Evolutionary conservation across 164 flowering plant genomes (phyloP).

Genomic region (Cinnamomum chago): DNA sequence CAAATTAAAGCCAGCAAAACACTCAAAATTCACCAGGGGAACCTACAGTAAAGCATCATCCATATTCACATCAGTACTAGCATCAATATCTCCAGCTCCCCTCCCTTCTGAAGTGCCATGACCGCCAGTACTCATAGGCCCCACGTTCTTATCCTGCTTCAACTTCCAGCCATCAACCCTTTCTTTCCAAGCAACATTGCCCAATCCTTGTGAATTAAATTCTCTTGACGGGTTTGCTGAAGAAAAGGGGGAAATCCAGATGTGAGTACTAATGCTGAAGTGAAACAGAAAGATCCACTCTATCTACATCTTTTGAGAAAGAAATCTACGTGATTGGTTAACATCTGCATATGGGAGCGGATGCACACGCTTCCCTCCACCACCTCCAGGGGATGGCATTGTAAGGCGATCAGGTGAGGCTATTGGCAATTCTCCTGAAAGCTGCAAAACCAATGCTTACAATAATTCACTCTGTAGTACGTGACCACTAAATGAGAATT

Average conservation of each 20-base stretch:
- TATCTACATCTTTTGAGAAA: background rate
- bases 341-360: conserved; percentile 44
- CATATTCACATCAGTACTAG: conserved; percentile 30
- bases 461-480: background rate
- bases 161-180: conserved; percentile 57
- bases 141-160: conserved; percentile 46
- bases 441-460: conserved; percentile 28
- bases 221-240: conserved; percentile 80
- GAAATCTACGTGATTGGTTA: conserved; percentile 46
- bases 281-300: too few species aligned
- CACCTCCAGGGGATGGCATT: conserved; percentile 70
- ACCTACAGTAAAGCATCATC: conserved; percentile 42
- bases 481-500: background rate
- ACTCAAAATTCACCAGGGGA: background rate
- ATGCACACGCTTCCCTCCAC: conserved; percentile 48
- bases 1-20: background rate
- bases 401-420: conserved; percentile 84
- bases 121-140: conserved; percentile 45
- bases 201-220: conserved; percentile 66
- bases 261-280: background rate
- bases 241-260: conserved; percentile 3
- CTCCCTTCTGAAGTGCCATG: conserved; percentile 72
- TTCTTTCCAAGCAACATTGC: conserved; percentile 66
- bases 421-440: conserved; percentile 83
- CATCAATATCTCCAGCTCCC: conserved; percentile 40